A percentile compares a stretch with the other conserved stretches of the same genome.
Evolutionary conservation across 768 basidiomycete genomes (phyloP).

Genomic region (Mycena belliarum): DNA sequence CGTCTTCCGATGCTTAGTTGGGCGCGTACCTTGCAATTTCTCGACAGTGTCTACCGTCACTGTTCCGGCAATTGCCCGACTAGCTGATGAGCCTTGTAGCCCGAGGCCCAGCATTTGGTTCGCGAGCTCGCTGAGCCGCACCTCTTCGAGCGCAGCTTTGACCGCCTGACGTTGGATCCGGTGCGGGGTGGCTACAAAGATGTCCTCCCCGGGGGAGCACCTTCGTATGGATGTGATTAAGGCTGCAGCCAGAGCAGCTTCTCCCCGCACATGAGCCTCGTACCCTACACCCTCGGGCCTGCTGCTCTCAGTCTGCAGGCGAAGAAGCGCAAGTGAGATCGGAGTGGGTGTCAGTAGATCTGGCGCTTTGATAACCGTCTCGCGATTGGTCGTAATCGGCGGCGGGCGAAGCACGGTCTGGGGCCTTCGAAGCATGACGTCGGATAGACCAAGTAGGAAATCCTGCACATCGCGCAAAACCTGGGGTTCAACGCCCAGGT

Average conservation of each 20-base stretch:
- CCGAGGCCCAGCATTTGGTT: conserved; percentile 17
- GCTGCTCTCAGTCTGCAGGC: conserved; percentile 35
- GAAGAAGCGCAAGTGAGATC: conserved; percentile 47
- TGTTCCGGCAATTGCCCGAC: conserved; percentile 15
- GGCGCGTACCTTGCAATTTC: conserved; percentile 50
- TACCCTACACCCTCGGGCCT: conserved; percentile 40
- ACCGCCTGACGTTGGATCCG: conserved; percentile 55
- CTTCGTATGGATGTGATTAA: conserved; percentile 39
- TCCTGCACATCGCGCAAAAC: conserved; percentile 31
- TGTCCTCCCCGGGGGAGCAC: conserved; percentile 43
- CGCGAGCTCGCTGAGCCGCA: conserved; percentile 14
- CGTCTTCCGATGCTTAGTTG: neutral
- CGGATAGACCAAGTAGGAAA: conserved; percentile 43
- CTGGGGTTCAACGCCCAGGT: conserved; percentile 25
- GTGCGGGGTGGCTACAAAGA: conserved; percentile 55
- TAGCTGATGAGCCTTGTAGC: conserved; percentile 7
- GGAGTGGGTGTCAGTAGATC: conserved; percentile 29
- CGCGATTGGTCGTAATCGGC: conserved; percentile 10
- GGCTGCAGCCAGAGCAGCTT: conserved; percentile 48
- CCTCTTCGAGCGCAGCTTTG: conserved; percentile 35
- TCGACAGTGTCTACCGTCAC: conserved; percentile 54
- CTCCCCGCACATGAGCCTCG: conserved; percentile 47
- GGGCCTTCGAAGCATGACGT: conserved; percentile 45
- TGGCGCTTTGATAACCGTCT: conserved; percentile 14
- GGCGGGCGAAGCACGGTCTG: conserved; percentile 37